phyloP scores from a whole-genome alignment of 2,329 filamentous ascomycete species.

The Pochonia chlamydosporia region DNA sequence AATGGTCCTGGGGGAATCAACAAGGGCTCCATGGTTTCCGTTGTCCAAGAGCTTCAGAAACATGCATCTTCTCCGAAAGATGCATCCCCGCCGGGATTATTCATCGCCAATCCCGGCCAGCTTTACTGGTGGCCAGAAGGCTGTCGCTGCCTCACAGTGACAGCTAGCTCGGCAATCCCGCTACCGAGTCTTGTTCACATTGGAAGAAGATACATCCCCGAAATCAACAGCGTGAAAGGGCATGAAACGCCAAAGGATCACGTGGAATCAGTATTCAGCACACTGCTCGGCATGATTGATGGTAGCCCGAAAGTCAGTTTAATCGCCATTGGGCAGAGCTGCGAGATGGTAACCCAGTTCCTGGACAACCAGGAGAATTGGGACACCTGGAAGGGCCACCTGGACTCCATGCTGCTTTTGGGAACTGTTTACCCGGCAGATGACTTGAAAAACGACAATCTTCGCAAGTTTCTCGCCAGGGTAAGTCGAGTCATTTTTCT shows the following conservation, averaged over 20 bases:
- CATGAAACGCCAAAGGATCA: conserved; percentile 57
- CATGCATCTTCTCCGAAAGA: conserved; percentile 29
- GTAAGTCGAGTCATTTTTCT: conserved; percentile 28
- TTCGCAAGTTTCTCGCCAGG: conserved; percentile 45
- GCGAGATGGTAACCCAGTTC: conserved; percentile 50
- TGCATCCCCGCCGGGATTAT: conserved; percentile 46
- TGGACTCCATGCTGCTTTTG: conserved; percentile 45
- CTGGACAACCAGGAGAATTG: conserved; percentile 52
- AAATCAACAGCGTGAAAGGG: conserved; percentile 55
- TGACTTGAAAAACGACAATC: conserved; percentile 34
- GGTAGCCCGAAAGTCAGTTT: conserved; percentile 57
- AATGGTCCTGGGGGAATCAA: conserved; percentile 60
- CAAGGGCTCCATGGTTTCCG: conserved; percentile 62
- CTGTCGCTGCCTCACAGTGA: conserved; percentile 52
- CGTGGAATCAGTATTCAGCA: conserved; percentile 59
- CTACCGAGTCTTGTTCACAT: conserved; percentile 57
- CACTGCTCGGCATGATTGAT: conserved; percentile 48
- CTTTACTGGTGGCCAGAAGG: conserved; percentile 67
- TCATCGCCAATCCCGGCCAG: conserved; percentile 76
- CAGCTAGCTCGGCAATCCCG: conserved; percentile 52
- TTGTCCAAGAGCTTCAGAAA: conserved; percentile 44
- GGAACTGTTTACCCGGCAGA: conserved; percentile 37
- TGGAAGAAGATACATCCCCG: conserved; percentile 42
- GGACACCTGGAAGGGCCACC: conserved; percentile 32
- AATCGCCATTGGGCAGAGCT: conserved; percentile 64